These are phyloP conservation scores for Tetracentron sinense DNA, from an alignment of 164 flowering plant species.

Conservation along the genomic window DNA sequence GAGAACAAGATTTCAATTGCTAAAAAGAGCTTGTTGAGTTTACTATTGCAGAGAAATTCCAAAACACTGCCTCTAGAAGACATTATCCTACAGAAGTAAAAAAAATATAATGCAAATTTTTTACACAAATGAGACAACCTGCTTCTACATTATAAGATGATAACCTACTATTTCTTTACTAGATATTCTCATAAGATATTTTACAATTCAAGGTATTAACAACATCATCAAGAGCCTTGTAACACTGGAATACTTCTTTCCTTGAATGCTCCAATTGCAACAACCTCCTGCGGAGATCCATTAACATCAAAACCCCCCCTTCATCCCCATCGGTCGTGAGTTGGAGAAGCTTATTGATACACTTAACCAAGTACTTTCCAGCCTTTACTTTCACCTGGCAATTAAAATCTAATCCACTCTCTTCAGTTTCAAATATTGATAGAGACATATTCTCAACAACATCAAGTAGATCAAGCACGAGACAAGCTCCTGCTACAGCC, in stretches of 20 bases:
- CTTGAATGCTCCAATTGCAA: slow-evolving; percentile 50
- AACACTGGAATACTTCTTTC: slow-evolving; percentile 24
- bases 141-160: neutral
- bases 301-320: slow-evolving; percentile 20
- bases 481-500: slow-evolving; percentile 40
- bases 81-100: neutral
- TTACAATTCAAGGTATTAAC: slow-evolving; percentile 19
- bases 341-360: slow-evolving; percentile 40
- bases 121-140: neutral
- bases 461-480: slow-evolving; percentile 54
- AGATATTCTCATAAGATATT: slow-evolving; percentile 19
- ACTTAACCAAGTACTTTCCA: slow-evolving; percentile 42
- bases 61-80: neutral
- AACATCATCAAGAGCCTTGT: slow-evolving; percentile 34
- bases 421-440: slow-evolving; percentile 42
- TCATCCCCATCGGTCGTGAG: slow-evolving; percentile 14
- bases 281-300: slow-evolving; percentile 44
- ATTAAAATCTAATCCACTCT: slow-evolving; percentile 31
- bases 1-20: neutral
- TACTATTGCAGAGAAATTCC: neutral
- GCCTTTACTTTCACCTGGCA: slow-evolving; percentile 36
- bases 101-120: neutral
- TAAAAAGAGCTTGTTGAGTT: neutral
- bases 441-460: slow-evolving; percentile 41
- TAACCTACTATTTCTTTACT: slow-evolving; percentile 5